Evolutionary conservation across 2,329 filamentous ascomycete genomes (phyloP), one percentile per base, ranked within the genome.

Genomic region (Shiraia sp.): DNA sequence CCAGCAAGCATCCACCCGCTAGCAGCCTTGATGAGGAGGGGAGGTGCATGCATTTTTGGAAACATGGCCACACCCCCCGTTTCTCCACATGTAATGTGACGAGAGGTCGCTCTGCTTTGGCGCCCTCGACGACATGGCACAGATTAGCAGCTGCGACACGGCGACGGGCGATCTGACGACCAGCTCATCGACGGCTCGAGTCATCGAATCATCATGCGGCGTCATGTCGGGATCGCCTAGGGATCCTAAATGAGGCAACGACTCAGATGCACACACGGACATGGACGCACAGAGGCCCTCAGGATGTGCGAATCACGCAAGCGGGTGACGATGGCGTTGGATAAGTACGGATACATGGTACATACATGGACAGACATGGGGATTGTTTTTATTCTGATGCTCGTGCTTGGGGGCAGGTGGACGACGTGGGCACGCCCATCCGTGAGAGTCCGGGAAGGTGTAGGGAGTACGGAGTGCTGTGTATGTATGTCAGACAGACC

Each of bases 61-160:
- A n/a, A n/a, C n/a, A n/a, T n/a, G n/a, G n/a, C 36, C 33, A 25
- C 44, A 34, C 24, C 31, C 28, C 34, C 41, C 22, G 38, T 36
- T 32, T 34, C 35, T 42, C 38, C 38, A 47, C 45, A 42, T 49
- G 47, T 36, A 42, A 32, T 36, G 31, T 33, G 38, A 40, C 53
- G 52, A 59, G 50, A 56, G 49, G 55, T 44, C 35, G 55, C 55
- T 51, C 47, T 46, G 29, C 39, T 40, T 54, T 52, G 55, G 14
- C 33, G 33, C 45, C 37, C 36, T 43, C 28, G 22, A 19, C 30
- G 40, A 41, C 37, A 29, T 34, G 38, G 19, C 26, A 14, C 17
- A 30, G 22, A 13, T 27, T 14, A 17, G 32, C 19, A 22, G 4
- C 19, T 22, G 19, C 19, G 19, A 22, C 19, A 31, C 37, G 29